These are phyloP conservation scores for Secale cereale DNA, from an alignment of 176 grass and related monocot genomes.

Conservation along the genomic window DNA sequence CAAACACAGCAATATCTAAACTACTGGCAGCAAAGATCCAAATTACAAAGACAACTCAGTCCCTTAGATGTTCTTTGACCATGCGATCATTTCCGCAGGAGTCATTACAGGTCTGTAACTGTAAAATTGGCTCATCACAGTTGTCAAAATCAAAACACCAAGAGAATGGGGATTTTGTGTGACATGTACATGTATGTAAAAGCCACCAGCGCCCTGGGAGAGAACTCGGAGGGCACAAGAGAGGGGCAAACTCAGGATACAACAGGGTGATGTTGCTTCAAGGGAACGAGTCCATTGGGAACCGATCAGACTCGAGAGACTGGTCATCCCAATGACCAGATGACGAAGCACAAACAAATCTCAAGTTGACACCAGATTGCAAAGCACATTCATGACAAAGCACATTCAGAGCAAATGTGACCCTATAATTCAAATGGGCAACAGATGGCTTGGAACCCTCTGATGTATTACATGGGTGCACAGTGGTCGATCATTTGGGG, in stretches of 20 bases:
- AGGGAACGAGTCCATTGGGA: neutral
- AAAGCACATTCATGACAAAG: neutral
- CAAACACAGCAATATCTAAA: too few relatives aligned
- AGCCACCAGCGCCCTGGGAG: neutral
- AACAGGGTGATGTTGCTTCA: neutral
- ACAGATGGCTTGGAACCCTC: too few relatives aligned
- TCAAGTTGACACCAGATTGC: neutral
- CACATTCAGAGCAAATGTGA: neutral
- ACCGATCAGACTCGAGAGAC: neutral
- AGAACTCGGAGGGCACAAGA: neutral
- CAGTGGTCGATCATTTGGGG: too few relatives aligned
- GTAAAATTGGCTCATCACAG: neutral
- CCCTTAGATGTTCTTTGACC: neutral
- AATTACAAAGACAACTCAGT: neutral
- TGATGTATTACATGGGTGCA: too few relatives aligned
- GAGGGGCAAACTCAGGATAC: neutral
- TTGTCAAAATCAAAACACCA: neutral
- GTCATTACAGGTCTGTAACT: neutral
- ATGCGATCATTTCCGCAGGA: neutral
- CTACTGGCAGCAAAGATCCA: neutral
- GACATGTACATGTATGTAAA: neutral
- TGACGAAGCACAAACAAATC: neutral
- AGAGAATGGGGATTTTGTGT: too few relatives aligned
- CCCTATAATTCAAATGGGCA: neutral
- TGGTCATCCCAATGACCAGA: neutral